Base-by-base conservation (phyloP, 1,284 basidiomycete genomes). In the Coniferiporia sulphurascens region DNA sequence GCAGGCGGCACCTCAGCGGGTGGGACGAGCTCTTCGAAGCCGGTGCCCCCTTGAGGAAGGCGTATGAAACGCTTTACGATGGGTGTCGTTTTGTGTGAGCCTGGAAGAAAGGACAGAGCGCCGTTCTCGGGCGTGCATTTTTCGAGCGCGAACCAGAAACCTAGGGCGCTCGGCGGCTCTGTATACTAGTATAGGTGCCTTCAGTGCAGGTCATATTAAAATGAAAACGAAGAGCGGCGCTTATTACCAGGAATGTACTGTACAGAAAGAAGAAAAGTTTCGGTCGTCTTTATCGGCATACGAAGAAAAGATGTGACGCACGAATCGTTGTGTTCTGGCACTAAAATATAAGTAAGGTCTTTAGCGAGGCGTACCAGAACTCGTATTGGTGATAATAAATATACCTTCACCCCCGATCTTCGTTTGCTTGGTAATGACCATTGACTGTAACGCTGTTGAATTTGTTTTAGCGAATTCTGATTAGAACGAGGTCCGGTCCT, bases 71-170 rank as follows among this genome's bases (percentile, higher is more conserved):
- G 87, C 66, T 91, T 89, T 5, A 83, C 81, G 56, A 95, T 83
- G 2, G 84, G 81, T 3, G 79, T 74, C 0, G 77, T 84, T 50
- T 87, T 78, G 72, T 98, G 95, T 3, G 92, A 95, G n/a, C 93
- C 93, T 0, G 94, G 93, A 0, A 94, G 77, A 74, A 98, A 98
- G 1, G 89, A 94, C 46, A 97, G 78, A 21, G 94, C 93, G 3
- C 95, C 95, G 66, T 98, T 98, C 53, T 77, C 74, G 1, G 83
- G 72, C 5, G 92, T 94, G 70, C 93, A 95, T 62, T 84, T 82
- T 70, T 98, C 95, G 19, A 98, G 76, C 0, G 95, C 92, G 60
- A 98, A 91, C 96, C 96, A 99, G 69, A 95, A 93, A 0, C 96
- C 96, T 4, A 98, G 79, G 0, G 96, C 95, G 5, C 85, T 87